Base-by-base conservation (phyloP, 225 moss, liverwort and hornwort species). In the Pleurozium schreberi region DNA sequence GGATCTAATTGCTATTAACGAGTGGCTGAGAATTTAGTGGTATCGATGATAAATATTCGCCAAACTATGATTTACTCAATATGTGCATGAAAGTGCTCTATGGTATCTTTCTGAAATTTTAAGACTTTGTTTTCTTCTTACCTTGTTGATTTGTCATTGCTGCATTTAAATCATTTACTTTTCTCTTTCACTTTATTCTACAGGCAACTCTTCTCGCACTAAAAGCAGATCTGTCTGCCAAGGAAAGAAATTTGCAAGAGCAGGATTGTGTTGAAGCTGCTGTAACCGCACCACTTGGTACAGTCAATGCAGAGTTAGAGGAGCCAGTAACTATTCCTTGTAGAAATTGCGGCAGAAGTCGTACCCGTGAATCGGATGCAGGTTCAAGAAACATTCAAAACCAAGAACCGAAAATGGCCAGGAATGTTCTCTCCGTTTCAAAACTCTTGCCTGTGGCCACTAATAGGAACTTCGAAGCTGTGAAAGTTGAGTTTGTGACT, bases 191-290 rank as follows among this genome's bases (percentile, higher is more conserved):
- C 36, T 83, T 79, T 89, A 78, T 71, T 83, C 60, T 88, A 59
- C 92, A 95, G 92, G 92, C 88, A 50, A 85, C 86, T 75, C 64
- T 94, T 63, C 68, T 89, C 38, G 89, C 88, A 64, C 81, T 85
- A 19, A 92, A 90, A 90, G 85, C 82, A 88, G 90, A 89, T 81
- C 83, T 89, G 38, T 89, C 86, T 85, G 88, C 81, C 21, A 92
- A 85, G 85, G 84, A 91, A 81, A 88, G 83, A 53, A 47, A 70
- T 58, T 79, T 68, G 87, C 88, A 90, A 76, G 91, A 90, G 92
- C 65, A 86, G 90, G 92, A 92, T 85, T 79, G 58, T 86, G 78
- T 85, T 62, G 75, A 71, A 81, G 57, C 19, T 47, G 66, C 52
- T 31, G 70, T 30, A 68, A 88, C 90, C 60, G 42, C 52, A 34